Percentiles rank a stretch among this genome's conserved stretches.
Evolutionary conservation across 148 eudicot species (phyloP).

Genomic region (Bassia scoparia): DNA sequence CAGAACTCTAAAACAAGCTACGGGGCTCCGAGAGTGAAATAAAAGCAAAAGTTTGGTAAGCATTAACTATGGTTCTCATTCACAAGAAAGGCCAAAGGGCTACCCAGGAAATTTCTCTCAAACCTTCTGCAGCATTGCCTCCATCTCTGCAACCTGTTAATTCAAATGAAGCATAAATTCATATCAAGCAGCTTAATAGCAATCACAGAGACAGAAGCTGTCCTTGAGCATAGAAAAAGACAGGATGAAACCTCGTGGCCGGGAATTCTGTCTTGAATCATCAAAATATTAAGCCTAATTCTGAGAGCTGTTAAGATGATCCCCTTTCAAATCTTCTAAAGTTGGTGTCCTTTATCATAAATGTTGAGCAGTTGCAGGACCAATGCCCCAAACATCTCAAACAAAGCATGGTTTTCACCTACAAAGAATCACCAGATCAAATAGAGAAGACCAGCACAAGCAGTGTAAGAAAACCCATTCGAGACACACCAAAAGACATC

Average conservation of each 20-base stretch:
- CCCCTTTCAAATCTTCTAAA: constrained; percentile 75
- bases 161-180: constrained; percentile 4
- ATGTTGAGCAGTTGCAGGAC: constrained; percentile 92
- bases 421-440: constrained; percentile 14
- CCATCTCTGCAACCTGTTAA: constrained; percentile 81
- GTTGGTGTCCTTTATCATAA: constrained; percentile 83
- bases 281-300: constrained; percentile 83
- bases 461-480: background rate
- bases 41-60: background rate
- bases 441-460: background rate
- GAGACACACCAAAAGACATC: background rate
- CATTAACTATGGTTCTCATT: constrained; percentile 9
- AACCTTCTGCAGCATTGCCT: constrained; percentile 59
- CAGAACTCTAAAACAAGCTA: background rate
- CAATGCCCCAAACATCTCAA: constrained; percentile 97
- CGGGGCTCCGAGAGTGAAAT: background rate
- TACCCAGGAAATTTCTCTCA: constrained; percentile 76
- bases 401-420: constrained; percentile 81
- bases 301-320: constrained; percentile 63
- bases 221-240: constrained; percentile 14
- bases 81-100: constrained; percentile 19
- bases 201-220: background rate
- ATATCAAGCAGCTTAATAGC: constrained; percentile 8
- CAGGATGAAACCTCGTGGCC: constrained; percentile 66
- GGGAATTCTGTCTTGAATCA: constrained; percentile 93